Percentiles rank a stretch among this genome's conserved stretches.
Conservation (phyloP, 2,329 filamentous ascomycete genomes). For the Gnomoniopsis sp. region DNA sequence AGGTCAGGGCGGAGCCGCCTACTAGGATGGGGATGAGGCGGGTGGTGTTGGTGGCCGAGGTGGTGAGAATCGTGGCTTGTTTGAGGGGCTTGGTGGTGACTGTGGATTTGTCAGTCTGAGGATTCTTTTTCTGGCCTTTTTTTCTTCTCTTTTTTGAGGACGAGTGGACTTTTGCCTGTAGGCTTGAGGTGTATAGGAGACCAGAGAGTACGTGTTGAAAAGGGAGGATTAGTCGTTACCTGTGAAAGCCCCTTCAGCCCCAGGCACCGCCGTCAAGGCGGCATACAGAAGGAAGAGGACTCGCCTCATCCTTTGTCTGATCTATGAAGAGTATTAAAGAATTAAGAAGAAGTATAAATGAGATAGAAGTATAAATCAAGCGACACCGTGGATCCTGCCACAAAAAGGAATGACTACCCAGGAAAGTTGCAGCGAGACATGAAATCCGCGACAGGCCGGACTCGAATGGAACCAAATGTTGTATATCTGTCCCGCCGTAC, state of each 20-base stretch:
- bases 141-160: neutral
- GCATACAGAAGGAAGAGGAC: slow-evolving; percentile 7
- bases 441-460: no score
- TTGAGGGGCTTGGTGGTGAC: slow-evolving; percentile 1
- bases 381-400: neutral
- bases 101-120: neutral
- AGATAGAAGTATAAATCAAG: neutral
- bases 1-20: slow-evolving; percentile 18
- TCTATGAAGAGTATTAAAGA: neutral
- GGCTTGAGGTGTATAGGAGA: no score
- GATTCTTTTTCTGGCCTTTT: no score
- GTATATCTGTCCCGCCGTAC: no score
- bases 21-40: slow-evolving; percentile 19
- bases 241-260: neutral
- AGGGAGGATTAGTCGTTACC: neutral
- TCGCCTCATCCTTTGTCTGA: slow-evolving; percentile 8
- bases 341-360: neutral
- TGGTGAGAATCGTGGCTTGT: neutral
- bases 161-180: neutral
- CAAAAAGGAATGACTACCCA: no score
- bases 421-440: no score
- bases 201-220: neutral
- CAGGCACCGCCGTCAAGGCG: slow-evolving; percentile 1
- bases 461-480: no score
- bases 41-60: neutral